These are phyloP conservation scores for Physcomitrellopsis africana DNA, from an alignment of 225 moss, liverwort and hornwort genomes.

Conservation along the genomic window DNA sequence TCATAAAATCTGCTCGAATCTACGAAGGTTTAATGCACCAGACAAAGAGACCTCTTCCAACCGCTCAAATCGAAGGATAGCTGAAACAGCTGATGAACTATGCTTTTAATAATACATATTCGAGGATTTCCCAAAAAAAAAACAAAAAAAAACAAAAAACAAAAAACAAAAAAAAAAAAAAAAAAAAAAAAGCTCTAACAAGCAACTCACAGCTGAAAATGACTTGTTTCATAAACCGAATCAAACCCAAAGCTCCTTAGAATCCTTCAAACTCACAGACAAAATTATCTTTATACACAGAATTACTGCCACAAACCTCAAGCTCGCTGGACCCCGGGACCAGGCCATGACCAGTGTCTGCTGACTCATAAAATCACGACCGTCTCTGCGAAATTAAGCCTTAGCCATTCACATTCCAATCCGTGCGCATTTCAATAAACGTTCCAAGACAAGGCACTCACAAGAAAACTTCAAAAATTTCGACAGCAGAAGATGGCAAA, in stretches of 20 bases:
- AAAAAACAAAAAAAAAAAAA: too few relatives aligned
- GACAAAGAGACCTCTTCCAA: too few relatives aligned
- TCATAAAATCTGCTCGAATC: neutral
- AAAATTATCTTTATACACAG: neutral
- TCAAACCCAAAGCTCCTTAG: neutral
- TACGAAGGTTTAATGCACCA: too few relatives aligned
- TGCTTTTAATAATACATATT: neutral
- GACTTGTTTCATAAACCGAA: neutral
- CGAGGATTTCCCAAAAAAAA: neutral
- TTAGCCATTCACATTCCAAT: neutral
- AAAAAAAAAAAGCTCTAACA: neutral
- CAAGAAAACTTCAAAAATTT: neutral
- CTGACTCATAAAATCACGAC: neutral
- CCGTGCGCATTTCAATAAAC: neutral
- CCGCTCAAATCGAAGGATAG: neutral
- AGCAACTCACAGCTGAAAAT: neutral
- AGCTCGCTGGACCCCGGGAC: neutral
- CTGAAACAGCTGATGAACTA: neutral
- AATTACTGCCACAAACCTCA: neutral
- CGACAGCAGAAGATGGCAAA: neutral
- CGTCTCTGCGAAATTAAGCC: too few relatives aligned
- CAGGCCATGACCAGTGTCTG: conserved; percentile 9
- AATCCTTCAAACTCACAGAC: neutral
- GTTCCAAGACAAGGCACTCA: neutral
- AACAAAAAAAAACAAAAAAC: neutral